Evolutionary conservation across 2,329 filamentous ascomycete genomes (phyloP).

Genomic region (Rugonectria rugulosa): DNA sequence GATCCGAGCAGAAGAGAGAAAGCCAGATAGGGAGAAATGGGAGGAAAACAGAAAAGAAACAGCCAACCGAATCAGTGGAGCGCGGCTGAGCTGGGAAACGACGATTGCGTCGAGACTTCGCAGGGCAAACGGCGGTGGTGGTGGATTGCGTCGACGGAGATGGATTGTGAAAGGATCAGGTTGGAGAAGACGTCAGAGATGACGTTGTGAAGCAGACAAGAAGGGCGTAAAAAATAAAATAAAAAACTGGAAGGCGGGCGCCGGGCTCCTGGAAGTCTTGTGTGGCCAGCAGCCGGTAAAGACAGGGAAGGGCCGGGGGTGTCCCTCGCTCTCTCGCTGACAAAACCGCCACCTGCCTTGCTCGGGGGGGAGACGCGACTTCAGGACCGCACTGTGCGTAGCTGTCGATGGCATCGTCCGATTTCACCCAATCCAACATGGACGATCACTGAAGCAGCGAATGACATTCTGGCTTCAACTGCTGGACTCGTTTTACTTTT

Average conservation of each 20-base stretch:
- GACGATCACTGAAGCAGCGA: conserved; percentile 11
- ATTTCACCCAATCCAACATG: conserved; percentile 28
- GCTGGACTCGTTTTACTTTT: not conserved
- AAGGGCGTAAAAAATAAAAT: conserved; percentile 46
- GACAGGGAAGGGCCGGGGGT: conserved; percentile 23
- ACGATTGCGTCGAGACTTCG: conserved; percentile 29
- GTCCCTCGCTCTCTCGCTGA: conserved; percentile 24
- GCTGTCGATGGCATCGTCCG: conserved; percentile 37
- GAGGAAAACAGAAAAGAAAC: conserved; percentile 6
- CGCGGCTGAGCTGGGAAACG: conserved; percentile 31
- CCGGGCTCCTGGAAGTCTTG: conserved; percentile 41
- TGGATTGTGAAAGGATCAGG: conserved; percentile 47
- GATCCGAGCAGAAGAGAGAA: not conserved
- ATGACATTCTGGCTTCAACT: not conserved
- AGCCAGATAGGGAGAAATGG: no score
- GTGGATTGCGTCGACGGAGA: conserved; percentile 44
- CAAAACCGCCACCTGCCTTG: conserved; percentile 20
- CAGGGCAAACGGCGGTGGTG: conserved; percentile 37
- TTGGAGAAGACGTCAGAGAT: conserved; percentile 57
- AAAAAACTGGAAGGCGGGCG: conserved; percentile 45
- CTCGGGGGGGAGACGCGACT: not conserved
- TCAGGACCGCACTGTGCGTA: conserved; percentile 28
- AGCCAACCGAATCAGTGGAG: conserved; percentile 31
- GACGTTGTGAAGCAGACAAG: conserved; percentile 53
- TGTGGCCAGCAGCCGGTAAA: conserved; percentile 21